phyloP scores from a whole-genome alignment of 805 yeast species.

The Lachancea meyersii region DNA sequence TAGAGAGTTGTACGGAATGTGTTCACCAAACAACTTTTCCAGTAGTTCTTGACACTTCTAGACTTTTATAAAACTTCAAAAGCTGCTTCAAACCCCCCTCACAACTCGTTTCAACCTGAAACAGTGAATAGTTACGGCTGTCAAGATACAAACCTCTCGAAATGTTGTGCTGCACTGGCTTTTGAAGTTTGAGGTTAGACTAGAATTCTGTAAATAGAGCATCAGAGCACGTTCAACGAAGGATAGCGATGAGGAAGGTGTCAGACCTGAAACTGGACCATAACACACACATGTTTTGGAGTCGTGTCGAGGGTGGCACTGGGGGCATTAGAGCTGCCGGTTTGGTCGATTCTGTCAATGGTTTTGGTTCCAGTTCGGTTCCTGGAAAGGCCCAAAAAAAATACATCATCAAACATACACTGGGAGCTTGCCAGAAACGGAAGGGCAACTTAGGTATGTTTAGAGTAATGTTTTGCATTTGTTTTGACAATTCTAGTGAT shows the following conservation, averaged over 20 bases:
- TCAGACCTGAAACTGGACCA: not conserved
- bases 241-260: not conserved
- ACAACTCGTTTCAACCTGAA: conserved; percentile 1
- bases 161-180: not conserved
- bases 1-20: too few species aligned
- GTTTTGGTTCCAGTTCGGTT: not conserved
- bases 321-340: too few species aligned
- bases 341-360: not conserved
- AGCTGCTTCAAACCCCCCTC: not conserved
- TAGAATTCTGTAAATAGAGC: not conserved
- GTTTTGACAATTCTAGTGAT: not conserved
- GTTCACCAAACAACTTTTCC: conserved; percentile 14
- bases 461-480: not conserved
- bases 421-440: too few species aligned
- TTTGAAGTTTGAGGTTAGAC: conserved; percentile 4
- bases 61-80: conserved; percentile 9
- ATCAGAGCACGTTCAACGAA: not conserved
- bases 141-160: conserved; percentile 1
- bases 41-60: conserved; percentile 13
- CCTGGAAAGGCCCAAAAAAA: not conserved
- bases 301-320: too few species aligned
- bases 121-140: not conserved
- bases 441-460: too few species aligned
- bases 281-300: too few species aligned
- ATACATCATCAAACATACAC: too few species aligned